Evolutionary conservation across 2,329 filamentous ascomycete species (phyloP).

Genomic region (Eutypella sp.): DNA sequence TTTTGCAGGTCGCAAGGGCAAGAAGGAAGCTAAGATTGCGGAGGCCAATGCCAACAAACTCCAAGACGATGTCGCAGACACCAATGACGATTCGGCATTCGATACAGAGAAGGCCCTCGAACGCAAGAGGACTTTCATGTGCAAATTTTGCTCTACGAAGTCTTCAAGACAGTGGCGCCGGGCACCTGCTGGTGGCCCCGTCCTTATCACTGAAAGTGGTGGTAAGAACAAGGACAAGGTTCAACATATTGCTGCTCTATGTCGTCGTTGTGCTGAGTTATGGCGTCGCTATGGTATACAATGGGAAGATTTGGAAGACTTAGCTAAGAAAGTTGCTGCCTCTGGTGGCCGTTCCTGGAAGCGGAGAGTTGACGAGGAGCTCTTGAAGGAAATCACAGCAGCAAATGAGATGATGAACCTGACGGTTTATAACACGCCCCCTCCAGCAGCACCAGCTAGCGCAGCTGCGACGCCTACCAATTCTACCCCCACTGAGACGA

Average conservation of each 20-base stretch:
- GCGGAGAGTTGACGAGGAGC: slow-evolving; percentile 84
- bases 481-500: slow-evolving; percentile 34
- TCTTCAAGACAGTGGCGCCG: slow-evolving; percentile 86
- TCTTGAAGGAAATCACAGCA: slow-evolving; percentile 66
- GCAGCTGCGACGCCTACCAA: slow-evolving; percentile 23
- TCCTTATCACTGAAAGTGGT: slow-evolving; percentile 60
- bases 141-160: slow-evolving; percentile 85
- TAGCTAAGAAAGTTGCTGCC: slow-evolving; percentile 79
- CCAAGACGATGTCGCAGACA: slow-evolving; percentile 87
- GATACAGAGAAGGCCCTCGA: slow-evolving; percentile 77
- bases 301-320: slow-evolving; percentile 90
- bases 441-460: slow-evolving; percentile 25
- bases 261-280: slow-evolving; percentile 81
- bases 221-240: slow-evolving; percentile 69
- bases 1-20: slow-evolving; percentile 81
- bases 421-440: slow-evolving; percentile 35
- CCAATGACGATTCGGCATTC: slow-evolving; percentile 92
- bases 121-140: slow-evolving; percentile 80
- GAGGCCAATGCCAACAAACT: slow-evolving; percentile 70
- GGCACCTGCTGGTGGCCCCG: slow-evolving; percentile 72
- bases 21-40: slow-evolving; percentile 75
- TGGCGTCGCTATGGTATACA: slow-evolving; percentile 96
- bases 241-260: slow-evolving; percentile 75
- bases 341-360: slow-evolving; percentile 80
- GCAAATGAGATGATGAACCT: slow-evolving; percentile 56